A percentile compares a stretch with the other conserved stretches of the same genome.
These are phyloP conservation scores for Ceriops zippeliana DNA, from an alignment of 345 rosid species.

Conservation along the genomic window DNA sequence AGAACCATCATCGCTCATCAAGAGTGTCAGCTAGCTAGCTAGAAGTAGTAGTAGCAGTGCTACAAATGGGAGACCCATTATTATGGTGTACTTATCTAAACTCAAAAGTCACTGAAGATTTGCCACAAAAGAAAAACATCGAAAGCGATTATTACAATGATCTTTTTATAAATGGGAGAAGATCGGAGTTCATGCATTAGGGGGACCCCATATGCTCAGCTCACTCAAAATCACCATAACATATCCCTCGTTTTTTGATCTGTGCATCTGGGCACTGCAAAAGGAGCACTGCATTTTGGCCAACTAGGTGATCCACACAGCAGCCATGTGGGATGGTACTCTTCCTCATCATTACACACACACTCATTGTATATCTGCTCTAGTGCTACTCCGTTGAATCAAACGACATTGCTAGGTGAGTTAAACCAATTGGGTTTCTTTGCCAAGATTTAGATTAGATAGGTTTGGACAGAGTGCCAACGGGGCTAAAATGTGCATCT, in stretches of 20 bases:
- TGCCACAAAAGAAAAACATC: background rate
- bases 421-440: no score
- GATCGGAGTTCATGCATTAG: background rate
- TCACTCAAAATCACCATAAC: background rate
- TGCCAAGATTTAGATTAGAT: no score
- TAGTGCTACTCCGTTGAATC: background rate
- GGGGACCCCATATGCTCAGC: background rate
- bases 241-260: background rate
- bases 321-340: background rate
- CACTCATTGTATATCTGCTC: background rate
- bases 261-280: background rate
- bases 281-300: background rate
- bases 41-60: no score
- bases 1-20: no score
- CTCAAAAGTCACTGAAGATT: background rate
- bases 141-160: background rate
- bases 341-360: no score
- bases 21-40: no score
- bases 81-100: background rate
- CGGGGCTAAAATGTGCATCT: no score
- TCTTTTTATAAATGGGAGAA: background rate
- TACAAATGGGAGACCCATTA: background rate
- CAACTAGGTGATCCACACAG: background rate
- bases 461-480: no score
- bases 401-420: background rate